A percentile compares a stretch with the other conserved stretches of the same genome.
phyloP scores from a whole-genome alignment of 2,329 filamentous ascomycete genomes.

The Cladorrhinum sp. region DNA sequence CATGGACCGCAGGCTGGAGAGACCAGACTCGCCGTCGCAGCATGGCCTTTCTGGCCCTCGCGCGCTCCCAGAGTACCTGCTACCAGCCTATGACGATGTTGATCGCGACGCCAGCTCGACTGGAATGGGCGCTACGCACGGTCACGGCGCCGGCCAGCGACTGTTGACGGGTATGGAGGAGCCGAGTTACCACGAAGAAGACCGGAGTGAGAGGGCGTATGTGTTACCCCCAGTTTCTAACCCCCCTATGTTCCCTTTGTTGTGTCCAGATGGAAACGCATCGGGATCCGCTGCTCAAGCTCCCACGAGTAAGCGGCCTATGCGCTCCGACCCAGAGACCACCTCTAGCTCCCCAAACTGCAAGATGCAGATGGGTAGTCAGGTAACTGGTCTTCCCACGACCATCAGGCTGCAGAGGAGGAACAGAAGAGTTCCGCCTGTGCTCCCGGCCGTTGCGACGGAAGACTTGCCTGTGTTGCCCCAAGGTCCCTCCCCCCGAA shows the following conservation, averaged over 20 bases:
- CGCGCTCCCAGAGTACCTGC: conserved; percentile 52
- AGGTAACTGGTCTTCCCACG: conserved; percentile 22
- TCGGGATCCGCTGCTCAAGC: conserved; percentile 13
- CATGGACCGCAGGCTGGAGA: neutral
- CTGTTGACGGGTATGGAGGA: conserved; percentile 63
- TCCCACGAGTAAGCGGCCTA: conserved; percentile 25
- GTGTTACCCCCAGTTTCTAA: conserved; percentile 39
- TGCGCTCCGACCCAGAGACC: conserved; percentile 18
- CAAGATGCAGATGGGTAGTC: conserved; percentile 12
- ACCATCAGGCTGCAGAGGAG: conserved; percentile 54
- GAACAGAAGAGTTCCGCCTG: conserved; percentile 31
- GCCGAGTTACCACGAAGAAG: conserved; percentile 36
- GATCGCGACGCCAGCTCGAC: conserved; percentile 41
- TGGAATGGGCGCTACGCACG: conserved; percentile 33
- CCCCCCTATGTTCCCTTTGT: conserved; percentile 20
- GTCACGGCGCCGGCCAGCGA: conserved; percentile 53
- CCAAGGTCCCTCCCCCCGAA: conserved; percentile 47
- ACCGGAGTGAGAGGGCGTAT: conserved; percentile 45
- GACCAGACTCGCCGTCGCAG: conserved; percentile 2
- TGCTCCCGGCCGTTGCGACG: conserved; percentile 36
- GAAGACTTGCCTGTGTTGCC: conserved; percentile 49
- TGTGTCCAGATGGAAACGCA: neutral
- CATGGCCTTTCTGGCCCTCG: neutral
- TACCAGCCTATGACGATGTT: conserved; percentile 56
- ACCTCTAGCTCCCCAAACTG: conserved; percentile 1